phyloP scores from a whole-genome alignment of 495 filamentous ascomycete genomes.

The Penicillium mononematosum region DNA sequence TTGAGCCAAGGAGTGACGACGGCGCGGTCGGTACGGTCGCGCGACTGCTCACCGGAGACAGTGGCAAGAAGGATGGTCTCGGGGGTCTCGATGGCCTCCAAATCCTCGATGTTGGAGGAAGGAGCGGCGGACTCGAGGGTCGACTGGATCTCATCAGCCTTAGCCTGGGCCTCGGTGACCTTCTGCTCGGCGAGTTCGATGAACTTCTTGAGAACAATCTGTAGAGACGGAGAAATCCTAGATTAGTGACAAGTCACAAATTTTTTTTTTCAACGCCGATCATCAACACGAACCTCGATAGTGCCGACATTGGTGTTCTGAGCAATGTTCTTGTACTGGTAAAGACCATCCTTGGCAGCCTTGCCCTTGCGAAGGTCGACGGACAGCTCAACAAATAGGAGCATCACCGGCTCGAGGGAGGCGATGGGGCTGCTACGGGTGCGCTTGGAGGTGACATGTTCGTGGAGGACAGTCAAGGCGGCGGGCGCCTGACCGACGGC shows the following conservation, averaged over 20 bases:
- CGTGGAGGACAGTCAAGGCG: slow-evolving; percentile 91
- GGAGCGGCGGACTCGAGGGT: slow-evolving; percentile 69
- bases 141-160: slow-evolving; percentile 92
- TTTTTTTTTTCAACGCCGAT: slow-evolving; percentile 40
- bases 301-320: slow-evolving; percentile 98
- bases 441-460: slow-evolving; percentile 97
- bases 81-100: slow-evolving; percentile 95
- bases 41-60: slow-evolving; percentile 95
- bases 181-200: slow-evolving; percentile 96
- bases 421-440: slow-evolving; percentile 96
- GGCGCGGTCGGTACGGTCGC: slow-evolving; percentile 93
- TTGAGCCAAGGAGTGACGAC: slow-evolving; percentile 99
- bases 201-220: slow-evolving; percentile 89
- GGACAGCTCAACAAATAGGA: slow-evolving; percentile 92
- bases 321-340: slow-evolving; percentile 99
- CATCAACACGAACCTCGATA: slow-evolving; percentile 58
- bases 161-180: slow-evolving; percentile 92
- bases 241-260: slow-evolving; percentile 17
- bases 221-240: slow-evolving; percentile 42
- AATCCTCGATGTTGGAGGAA: slow-evolving; percentile 81
- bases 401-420: slow-evolving; percentile 96
- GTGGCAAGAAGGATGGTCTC: slow-evolving; percentile 97
- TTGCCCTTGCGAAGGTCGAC: slow-evolving; percentile 97
- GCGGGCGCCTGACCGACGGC: slow-evolving; percentile 90
- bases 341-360: slow-evolving; percentile 95